phyloP scores from a whole-genome alignment of 345 rosid species.

The Populus euphratica region DNA sequence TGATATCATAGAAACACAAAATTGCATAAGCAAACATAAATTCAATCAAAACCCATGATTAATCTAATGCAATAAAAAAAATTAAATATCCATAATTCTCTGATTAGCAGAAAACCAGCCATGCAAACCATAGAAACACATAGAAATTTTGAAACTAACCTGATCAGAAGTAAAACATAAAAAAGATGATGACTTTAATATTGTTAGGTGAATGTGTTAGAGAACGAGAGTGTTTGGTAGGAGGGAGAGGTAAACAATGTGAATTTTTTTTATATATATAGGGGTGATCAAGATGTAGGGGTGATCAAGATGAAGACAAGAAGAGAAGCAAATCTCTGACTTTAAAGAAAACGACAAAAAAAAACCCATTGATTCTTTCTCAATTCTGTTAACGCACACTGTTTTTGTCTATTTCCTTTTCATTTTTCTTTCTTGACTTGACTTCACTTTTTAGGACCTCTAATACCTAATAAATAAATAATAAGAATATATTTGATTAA shows the following conservation, averaged over 20 bases:
- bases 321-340: neutral
- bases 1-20: neutral
- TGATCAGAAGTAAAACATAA: neutral
- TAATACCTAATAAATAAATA: no score
- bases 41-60: neutral
- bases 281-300: neutral
- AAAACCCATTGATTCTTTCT: neutral
- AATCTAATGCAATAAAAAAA: neutral
- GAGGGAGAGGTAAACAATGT: neutral
- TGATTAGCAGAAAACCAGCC: neutral
- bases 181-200: neutral
- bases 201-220: neutral
- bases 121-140: neutral
- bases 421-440: neutral
- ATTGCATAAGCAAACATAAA: neutral
- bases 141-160: neutral
- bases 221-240: neutral
- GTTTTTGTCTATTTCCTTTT: neutral
- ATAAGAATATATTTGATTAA: no score
- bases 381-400: neutral
- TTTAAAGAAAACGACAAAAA: no score
- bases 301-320: neutral
- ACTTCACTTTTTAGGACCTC: no score
- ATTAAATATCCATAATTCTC: neutral
- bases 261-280: neutral